Evolutionary conservation across 805 yeast genomes (phyloP).

Genomic region (Myxozyma nipponensis): DNA sequence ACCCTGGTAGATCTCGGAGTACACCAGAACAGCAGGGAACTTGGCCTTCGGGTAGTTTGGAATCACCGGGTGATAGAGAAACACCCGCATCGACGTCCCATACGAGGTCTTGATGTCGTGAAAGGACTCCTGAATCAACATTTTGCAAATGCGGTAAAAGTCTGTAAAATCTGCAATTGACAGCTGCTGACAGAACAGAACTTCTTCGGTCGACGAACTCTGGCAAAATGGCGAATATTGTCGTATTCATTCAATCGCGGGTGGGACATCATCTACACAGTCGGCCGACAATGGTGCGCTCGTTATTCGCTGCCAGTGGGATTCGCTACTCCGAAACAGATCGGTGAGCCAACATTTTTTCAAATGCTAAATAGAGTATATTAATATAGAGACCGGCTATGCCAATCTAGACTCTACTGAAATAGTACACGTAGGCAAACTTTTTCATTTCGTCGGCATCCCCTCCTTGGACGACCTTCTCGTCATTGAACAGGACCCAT

Average conservation of each 20-base stretch:
- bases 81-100: constrained; percentile 65
- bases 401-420: constrained; percentile 31
- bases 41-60: constrained; percentile 72
- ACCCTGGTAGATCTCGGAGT: constrained; percentile 75
- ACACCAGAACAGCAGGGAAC: constrained; percentile 77
- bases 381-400: too few species aligned
- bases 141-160: too few species aligned
- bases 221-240: too few species aligned
- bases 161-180: not conserved
- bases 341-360: too few species aligned
- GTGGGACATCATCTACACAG: too few species aligned
- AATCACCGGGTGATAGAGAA: constrained; percentile 62
- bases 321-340: too few species aligned
- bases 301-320: too few species aligned
- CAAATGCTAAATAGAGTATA: too few species aligned
- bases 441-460: constrained; percentile 43
- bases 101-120: constrained; percentile 63
- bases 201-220: too few species aligned
- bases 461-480: constrained; percentile 63
- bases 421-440: constrained; percentile 49
- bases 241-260: too few species aligned
- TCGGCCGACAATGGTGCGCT: too few species aligned
- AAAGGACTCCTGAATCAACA: constrained; percentile 65
- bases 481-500: constrained; percentile 87
- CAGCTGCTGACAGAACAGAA: too few species aligned